A percentile compares a stretch with the other conserved stretches of the same genome.
Conservation (phyloP, 306 rosid species). For the Dalbergia oliveri region DNA sequence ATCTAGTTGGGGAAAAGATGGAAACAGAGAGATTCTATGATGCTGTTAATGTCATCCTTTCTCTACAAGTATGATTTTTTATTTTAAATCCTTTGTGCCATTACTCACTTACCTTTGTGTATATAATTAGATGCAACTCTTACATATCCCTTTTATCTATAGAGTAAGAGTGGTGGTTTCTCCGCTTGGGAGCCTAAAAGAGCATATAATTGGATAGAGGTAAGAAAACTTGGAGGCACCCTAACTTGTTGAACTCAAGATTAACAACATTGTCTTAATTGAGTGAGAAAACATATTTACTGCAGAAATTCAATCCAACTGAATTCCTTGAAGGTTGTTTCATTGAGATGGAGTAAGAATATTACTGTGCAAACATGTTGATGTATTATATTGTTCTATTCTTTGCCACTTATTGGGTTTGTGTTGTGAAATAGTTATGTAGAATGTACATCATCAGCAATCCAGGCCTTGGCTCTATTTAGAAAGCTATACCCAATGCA, state of each 20-base stretch:
- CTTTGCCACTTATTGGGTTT: conserved; percentile 7
- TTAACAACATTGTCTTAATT: neutral
- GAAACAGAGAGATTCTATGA: conserved; percentile 54
- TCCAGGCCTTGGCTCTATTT: conserved; percentile 62
- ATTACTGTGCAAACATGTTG: neutral
- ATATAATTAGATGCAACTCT: conserved; percentile 4
- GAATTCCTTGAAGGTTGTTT: conserved; percentile 65
- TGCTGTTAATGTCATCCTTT: conserved; percentile 67
- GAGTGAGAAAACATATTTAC: neutral
- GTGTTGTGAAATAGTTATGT: conserved; percentile 52
- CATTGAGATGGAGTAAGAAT: conserved; percentile 70
- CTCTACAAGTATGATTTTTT: conserved; percentile 54
- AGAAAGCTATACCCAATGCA: conserved; percentile 66
- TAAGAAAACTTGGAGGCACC: conserved; percentile 18
- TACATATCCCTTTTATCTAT: neutral
- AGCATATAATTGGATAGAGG: conserved; percentile 58
- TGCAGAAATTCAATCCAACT: conserved; percentile 70
- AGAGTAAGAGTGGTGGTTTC: conserved; percentile 72
- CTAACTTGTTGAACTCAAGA: neutral
- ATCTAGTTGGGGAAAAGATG: conserved; percentile 53
- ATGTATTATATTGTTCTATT: neutral
- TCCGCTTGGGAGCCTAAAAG: conserved; percentile 76
- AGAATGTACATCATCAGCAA: conserved; percentile 74
- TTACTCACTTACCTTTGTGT: neutral
- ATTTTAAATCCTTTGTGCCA: neutral